Conservation (phyloP, 352 stramenopile genomes). For the Pythium scleroteichum region DNA sequence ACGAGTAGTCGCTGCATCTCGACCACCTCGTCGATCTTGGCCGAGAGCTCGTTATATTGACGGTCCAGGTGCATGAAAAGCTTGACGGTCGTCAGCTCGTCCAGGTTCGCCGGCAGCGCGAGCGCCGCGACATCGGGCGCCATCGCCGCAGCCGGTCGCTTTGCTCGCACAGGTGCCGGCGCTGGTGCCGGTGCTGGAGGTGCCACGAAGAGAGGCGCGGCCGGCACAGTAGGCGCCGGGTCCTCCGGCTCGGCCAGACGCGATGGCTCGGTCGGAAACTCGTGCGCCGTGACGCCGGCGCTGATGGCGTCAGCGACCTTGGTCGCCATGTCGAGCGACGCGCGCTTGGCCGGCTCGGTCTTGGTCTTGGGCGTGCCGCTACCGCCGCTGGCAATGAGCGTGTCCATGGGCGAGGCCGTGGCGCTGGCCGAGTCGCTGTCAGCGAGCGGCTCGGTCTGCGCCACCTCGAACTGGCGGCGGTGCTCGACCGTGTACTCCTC, state of each 20-base stretch:
- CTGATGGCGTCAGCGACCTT: slow-evolving; percentile 22
- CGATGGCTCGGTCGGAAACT: slow-evolving; percentile 8
- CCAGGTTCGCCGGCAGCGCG: slow-evolving; percentile 4
- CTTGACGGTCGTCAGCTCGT: slow-evolving; percentile 35
- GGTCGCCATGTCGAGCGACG: slow-evolving; percentile 22
- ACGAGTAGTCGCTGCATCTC: slow-evolving; percentile 73
- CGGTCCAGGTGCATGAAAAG: slow-evolving; percentile 69
- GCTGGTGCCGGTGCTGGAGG: background rate
- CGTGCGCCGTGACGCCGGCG: slow-evolving; percentile 4
- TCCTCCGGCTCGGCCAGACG: slow-evolving; percentile 14
- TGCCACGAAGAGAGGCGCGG: background rate
- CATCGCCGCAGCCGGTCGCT: slow-evolving; percentile 27
- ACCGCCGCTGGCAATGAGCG: slow-evolving; percentile 12
- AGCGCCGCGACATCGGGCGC: background rate
- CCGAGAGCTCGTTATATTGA: slow-evolving; percentile 70
- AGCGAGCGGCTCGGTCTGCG: slow-evolving; percentile 50
- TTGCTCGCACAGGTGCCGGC: slow-evolving; percentile 15
- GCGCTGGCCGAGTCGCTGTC: slow-evolving; percentile 31
- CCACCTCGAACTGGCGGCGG: slow-evolving; percentile 74
- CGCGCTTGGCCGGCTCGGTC: slow-evolving; percentile 15
- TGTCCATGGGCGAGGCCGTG: slow-evolving; percentile 22
- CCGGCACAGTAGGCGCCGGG: background rate
- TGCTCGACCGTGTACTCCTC: slow-evolving; percentile 81
- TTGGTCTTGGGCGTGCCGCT: slow-evolving; percentile 25
- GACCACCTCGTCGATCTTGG: slow-evolving; percentile 78